Percentiles rank a stretch among this genome's conserved stretches.
Evolutionary conservation across 805 yeast species (phyloP).

Genomic region (Candida vaughaniae): DNA sequence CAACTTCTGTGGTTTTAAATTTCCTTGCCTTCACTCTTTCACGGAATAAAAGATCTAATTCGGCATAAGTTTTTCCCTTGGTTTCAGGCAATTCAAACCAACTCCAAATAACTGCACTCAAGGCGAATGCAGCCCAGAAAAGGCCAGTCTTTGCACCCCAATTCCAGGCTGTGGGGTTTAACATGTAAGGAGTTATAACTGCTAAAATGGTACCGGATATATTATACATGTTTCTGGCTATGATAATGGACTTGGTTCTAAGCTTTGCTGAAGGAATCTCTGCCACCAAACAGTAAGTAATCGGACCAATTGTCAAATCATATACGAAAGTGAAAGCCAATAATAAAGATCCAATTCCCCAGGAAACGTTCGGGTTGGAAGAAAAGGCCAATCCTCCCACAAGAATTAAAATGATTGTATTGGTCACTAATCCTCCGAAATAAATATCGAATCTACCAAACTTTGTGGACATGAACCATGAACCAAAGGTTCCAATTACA

Average conservation of each 20-base stretch:
- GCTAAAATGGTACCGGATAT: slow-evolving; percentile 31
- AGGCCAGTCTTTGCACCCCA: slow-evolving; percentile 48
- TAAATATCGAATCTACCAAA: slow-evolving; percentile 42
- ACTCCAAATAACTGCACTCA: slow-evolving; percentile 38
- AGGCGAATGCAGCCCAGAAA: slow-evolving; percentile 40
- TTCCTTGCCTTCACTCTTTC: slow-evolving; percentile 40
- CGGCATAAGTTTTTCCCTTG: slow-evolving; percentile 55
- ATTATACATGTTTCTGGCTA: slow-evolving; percentile 40
- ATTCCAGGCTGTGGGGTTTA: slow-evolving; percentile 45
- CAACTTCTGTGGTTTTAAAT: slow-evolving; percentile 40
- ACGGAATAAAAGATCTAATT: slow-evolving; percentile 54
- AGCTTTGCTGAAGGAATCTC: slow-evolving; percentile 36
- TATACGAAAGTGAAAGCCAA: slow-evolving; percentile 46
- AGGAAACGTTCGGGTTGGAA: slow-evolving; percentile 25
- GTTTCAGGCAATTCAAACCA: slow-evolving; percentile 61
- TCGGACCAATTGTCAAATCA: slow-evolving; percentile 42
- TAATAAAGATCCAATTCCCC: slow-evolving; percentile 50
- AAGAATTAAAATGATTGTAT: slow-evolving; percentile 34
- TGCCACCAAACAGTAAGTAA: slow-evolving; percentile 39
- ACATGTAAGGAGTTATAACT: slow-evolving; percentile 39
- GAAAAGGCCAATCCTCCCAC: slow-evolving; percentile 44
- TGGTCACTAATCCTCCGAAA: slow-evolving; percentile 36
- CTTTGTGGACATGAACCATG: slow-evolving; percentile 44
- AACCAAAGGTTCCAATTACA: slow-evolving; percentile 40
- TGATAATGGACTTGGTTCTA: slow-evolving; percentile 36